Base-by-base conservation (phyloP, 2,329 filamentous ascomycete species). In the Hypoxylon sp. region DNA sequence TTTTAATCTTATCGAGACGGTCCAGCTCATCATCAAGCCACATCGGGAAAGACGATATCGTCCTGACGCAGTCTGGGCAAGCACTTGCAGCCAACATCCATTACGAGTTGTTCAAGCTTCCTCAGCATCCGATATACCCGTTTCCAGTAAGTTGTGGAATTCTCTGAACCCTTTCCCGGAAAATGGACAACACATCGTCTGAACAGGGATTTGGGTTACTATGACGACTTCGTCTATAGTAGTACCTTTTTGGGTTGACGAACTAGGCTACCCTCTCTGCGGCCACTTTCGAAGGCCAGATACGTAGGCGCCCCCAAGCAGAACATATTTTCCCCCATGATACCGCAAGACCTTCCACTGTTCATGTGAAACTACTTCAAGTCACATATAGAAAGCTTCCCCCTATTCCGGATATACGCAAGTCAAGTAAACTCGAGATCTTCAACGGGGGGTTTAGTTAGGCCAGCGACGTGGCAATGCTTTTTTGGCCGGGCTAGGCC, bases 1-100 rank as follows among this genome's bases (percentile, higher is more conserved):
- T 53, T 67, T 53, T 57, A 55, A 65, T 57, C 58, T 70, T 41
- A 41, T 21, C 37, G 16, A 41, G 7, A n/a, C 16, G 37, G 73
- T 72, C 71, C 72, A 71, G 69, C 65, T 70, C 70, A 73, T 68
- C 70, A 73, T 70, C 71, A 75, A 75, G 72, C 74, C 74, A 75
- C 72, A 72, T 74, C 70, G 73, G 72, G 67, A 70, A 67, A 74
- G 63, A 70, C 60, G 65, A 68, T 71, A 64, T 68, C 68, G 47
- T 64, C 59, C 51, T 63, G 61, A 73, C 57, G 62, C 68, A 67
- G 56, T 61, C 51, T 61, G 61, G 61, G 41, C 67, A 16, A 64
- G 54, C 68, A 69, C 69, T 71, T 76, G 73, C 71, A 75, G 74
- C 72, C 65, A 74, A 73, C 69, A 73, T 48, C 69, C 68, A 74